phyloP scores from a whole-genome alignment of 345 rosid species.

The Iberis pinnata region DNA sequence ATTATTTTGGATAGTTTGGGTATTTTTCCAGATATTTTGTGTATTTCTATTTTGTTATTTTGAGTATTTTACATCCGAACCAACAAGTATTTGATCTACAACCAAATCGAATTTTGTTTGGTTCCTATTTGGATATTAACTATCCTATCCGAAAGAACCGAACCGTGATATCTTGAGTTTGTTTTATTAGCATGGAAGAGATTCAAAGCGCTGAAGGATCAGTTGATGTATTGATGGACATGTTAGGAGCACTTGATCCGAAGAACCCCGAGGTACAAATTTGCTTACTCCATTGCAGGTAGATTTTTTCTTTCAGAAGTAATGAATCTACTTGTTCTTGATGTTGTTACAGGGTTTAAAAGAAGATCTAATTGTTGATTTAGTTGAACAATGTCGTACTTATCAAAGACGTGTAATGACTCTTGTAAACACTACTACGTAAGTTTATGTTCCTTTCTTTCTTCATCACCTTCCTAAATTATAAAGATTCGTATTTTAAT shows the following conservation, averaged over 20 bases:
- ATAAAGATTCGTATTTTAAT: not conserved
- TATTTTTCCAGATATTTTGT: too few species aligned
- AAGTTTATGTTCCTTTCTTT: slow-evolving; percentile 26
- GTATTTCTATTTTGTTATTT: too few species aligned
- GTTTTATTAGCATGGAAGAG: slow-evolving; percentile 58
- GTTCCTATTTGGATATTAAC: too few species aligned
- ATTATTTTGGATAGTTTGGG: too few species aligned
- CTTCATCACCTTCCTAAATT: not conserved
- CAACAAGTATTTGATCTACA: too few species aligned
- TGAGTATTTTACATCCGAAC: too few species aligned
- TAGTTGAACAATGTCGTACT: slow-evolving; percentile 79
- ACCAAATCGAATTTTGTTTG: too few species aligned
- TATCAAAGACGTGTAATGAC: slow-evolving; percentile 71
- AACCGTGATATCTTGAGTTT: slow-evolving; percentile 1
- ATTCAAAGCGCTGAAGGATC: slow-evolving; percentile 65
- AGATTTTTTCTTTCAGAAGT: slow-evolving; percentile 2
- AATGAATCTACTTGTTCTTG: slow-evolving; percentile 7
- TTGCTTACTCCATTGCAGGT: slow-evolving; percentile 7
- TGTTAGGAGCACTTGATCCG: slow-evolving; percentile 77
- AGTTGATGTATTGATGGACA: slow-evolving; percentile 71
- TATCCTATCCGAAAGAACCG: too few species aligned
- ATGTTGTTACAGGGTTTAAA: slow-evolving; percentile 54
- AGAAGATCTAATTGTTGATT: slow-evolving; percentile 80
- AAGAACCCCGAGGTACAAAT: slow-evolving; percentile 51
- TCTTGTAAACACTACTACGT: slow-evolving; percentile 66